Conservation (phyloP, 345 rosid genomes). For the Toxicodendron radicans region DNA sequence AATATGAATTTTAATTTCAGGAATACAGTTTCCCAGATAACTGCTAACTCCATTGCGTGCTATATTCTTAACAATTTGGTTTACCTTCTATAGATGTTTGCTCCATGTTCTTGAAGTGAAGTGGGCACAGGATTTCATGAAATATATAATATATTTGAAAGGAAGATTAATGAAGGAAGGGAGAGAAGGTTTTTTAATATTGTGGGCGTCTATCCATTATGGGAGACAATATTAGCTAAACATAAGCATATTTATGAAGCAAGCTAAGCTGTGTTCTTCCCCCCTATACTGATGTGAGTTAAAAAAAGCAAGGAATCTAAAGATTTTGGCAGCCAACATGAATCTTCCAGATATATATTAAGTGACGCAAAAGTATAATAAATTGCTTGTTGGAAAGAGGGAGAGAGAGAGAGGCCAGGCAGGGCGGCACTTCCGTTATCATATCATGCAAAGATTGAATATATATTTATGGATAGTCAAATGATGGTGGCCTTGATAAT, state of each 20-base stretch:
- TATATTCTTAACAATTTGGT: too few relatives aligned
- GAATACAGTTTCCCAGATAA: too few relatives aligned
- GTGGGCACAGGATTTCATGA: background rate
- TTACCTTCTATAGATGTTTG: too few relatives aligned
- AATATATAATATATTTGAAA: background rate
- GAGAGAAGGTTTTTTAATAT: too few relatives aligned
- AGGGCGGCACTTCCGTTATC: too few relatives aligned
- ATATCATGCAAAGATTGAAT: slow-evolving; percentile 27
- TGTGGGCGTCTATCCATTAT: background rate
- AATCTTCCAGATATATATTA: too few relatives aligned
- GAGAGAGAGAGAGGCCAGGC: too few relatives aligned
- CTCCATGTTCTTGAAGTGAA: background rate
- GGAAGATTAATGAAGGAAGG: too few relatives aligned
- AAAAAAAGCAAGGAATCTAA: slow-evolving; percentile 38
- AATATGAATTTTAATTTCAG: too few relatives aligned
- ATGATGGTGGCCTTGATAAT: slow-evolving; percentile 20
- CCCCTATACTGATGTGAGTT: slow-evolving; percentile 28
- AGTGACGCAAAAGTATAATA: too few relatives aligned
- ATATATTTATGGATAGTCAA: slow-evolving; percentile 20
- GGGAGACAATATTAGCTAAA: slow-evolving; percentile 44
- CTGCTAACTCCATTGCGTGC: too few relatives aligned
- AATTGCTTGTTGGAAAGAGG: background rate
- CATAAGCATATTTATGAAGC: slow-evolving; percentile 26
- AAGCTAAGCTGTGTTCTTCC: slow-evolving; percentile 25
- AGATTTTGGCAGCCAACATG: too few relatives aligned